Percentiles rank a stretch among this genome's conserved stretches.
Evolutionary conservation across 352 stramenopile species (phyloP).

Genomic region (Aphanomyces stellatus): DNA sequence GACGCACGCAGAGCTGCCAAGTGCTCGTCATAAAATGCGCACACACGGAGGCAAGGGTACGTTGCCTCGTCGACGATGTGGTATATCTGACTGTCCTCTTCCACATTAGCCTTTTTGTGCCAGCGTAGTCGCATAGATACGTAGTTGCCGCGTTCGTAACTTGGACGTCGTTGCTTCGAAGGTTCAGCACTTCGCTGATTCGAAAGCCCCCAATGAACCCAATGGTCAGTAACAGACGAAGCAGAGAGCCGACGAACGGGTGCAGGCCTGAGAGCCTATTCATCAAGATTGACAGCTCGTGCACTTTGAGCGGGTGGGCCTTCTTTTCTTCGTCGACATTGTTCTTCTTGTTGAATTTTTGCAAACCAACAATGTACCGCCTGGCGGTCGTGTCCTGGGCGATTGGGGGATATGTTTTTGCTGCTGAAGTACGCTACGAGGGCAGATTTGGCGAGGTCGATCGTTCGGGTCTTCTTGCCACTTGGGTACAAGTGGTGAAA

Average conservation of each 20-base stretch:
- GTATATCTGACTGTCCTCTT: background rate
- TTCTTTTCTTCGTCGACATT: constrained; percentile 10
- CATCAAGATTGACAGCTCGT: constrained; percentile 9
- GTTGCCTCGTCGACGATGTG: background rate
- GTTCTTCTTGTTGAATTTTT: constrained; percentile 9
- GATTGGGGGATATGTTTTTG: background rate
- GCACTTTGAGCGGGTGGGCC: background rate
- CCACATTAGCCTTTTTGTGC: constrained; percentile 7
- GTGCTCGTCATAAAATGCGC: background rate
- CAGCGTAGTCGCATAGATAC: background rate
- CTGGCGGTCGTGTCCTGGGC: background rate
- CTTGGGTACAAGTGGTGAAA: background rate
- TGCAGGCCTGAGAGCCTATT: background rate
- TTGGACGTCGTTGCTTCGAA: background rate
- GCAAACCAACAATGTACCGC: background rate
- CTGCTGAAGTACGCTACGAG: background rate
- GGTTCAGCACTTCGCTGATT: constrained; percentile 2
- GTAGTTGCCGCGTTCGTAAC: background rate
- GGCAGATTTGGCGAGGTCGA: constrained; percentile 1
- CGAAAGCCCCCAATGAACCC: background rate
- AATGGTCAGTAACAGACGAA: background rate
- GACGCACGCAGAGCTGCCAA: background rate
- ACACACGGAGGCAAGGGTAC: background rate
- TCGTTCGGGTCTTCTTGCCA: background rate
- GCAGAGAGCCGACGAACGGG: background rate